Evolutionary conservation across 148 eudicot genomes (phyloP), one percentile per base, ranked within the genome.

Genomic region (Persicaria maculosa): DNA sequence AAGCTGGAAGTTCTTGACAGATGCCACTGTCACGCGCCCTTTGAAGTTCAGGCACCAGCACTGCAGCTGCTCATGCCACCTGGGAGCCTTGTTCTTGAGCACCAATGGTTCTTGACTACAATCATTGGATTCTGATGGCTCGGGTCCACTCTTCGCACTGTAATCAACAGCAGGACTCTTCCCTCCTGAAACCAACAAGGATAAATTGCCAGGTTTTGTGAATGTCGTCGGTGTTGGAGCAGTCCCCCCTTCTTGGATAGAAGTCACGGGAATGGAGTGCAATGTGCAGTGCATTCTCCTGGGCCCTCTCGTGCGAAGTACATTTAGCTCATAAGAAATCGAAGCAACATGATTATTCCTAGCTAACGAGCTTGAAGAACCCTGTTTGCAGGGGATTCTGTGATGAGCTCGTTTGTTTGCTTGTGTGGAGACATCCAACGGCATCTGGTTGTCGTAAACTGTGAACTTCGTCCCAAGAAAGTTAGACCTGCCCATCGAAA

Each of bases 1-100:
- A 52, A 86, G 83, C 83, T 86, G 89, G 72, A 86, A 86, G 73
- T 86, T 86, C 83, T 84, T 84, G 2, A 86, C 89, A 2, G 89
- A 86, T 8, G 89, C 87, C 58, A 86, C 89, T 5, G 89, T 86
- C 31, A 84, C 89, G 71, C 89, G 85, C n/a, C 89, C 89, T 75
- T 77, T 86, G 72, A 86, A 86, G 74, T 86, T 86, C 55, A 86
- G 72, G 71, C 89, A 86, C 89, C 89, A 86, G 62, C 89, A 86
- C 67, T 84, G 87, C 74, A 86, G 73, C 50, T 86, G 89, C 72
- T 82, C 84, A 48, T 86, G 89, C 87, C 89, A 86, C 73, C 89
- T 80, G 44, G 89, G 89, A 75, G 79, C 55, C 72, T 84, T 86
- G 52, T 84, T 86, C 74, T 75, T 84, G 74, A 86, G 73, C 50